These are phyloP conservation scores for Coprinopsis strossmayeri DNA, from an alignment of 768 basidiomycete genomes.

Conservation along the genomic window DNA sequence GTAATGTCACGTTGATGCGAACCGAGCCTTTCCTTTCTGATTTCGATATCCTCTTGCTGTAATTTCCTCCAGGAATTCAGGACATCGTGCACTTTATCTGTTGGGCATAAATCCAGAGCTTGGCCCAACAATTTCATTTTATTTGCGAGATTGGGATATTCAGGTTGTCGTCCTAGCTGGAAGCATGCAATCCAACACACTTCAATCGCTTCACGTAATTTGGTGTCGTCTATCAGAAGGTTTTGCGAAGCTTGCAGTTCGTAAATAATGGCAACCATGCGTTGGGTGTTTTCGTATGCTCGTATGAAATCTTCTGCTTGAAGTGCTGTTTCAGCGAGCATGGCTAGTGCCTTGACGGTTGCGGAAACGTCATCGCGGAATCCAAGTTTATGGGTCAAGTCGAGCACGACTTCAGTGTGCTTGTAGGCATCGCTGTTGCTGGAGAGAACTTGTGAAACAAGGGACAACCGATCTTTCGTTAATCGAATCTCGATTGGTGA, in stretches of 20 bases:
- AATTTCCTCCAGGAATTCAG: constrained; percentile 70
- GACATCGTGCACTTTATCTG: constrained; percentile 74
- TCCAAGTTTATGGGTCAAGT: constrained; percentile 85
- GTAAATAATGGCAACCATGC: constrained; percentile 63
- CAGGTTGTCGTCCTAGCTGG: constrained; percentile 78
- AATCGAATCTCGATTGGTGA: constrained; percentile 92
- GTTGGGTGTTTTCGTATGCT: constrained; percentile 65
- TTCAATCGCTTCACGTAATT: constrained; percentile 57
- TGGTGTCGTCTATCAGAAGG: constrained; percentile 27
- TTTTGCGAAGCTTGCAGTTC: constrained; percentile 33
- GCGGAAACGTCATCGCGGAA: constrained; percentile 67
- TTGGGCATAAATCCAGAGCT: constrained; percentile 81
- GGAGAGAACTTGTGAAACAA: constrained; percentile 83
- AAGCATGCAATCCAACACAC: constrained; percentile 90
- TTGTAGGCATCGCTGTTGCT: constrained; percentile 85
- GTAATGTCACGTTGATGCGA: constrained; percentile 12
- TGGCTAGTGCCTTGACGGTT: constrained; percentile 76
- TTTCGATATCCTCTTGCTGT: constrained; percentile 57
- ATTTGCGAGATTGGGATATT: constrained; percentile 60
- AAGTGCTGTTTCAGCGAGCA: constrained; percentile 86
- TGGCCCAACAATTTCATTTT: constrained; percentile 71
- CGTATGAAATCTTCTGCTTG: constrained; percentile 72
- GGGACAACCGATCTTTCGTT: constrained; percentile 79
- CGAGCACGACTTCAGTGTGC: constrained; percentile 87
- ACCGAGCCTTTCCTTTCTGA: constrained; percentile 33